Conservation (phyloP, 495 filamentous ascomycete species). For the Physcia stellaris region DNA sequence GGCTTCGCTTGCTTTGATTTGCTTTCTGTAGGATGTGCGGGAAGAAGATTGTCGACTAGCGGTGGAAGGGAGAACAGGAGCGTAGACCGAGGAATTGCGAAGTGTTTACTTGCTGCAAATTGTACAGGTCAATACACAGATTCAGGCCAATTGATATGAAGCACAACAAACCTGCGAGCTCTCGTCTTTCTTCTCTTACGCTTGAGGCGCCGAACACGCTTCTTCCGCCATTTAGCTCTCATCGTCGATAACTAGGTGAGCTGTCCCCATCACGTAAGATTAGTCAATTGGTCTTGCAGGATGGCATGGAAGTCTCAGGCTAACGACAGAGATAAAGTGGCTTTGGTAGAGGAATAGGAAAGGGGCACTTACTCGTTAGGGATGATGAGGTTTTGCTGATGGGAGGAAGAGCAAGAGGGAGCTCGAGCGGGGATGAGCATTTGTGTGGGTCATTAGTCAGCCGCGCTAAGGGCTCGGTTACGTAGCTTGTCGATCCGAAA, state of each 20-base stretch:
- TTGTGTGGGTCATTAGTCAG: slow-evolving; percentile 36
- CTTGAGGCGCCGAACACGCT: slow-evolving; percentile 94
- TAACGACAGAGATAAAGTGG: neutral
- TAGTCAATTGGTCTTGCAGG: too few relatives aligned
- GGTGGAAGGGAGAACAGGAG: slow-evolving; percentile 4
- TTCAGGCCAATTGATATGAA: too few relatives aligned
- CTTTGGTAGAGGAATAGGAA: neutral
- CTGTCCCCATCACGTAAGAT: slow-evolving; percentile 3
- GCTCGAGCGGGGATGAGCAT: slow-evolving; percentile 22
- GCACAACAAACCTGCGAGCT: slow-evolving; percentile 62
- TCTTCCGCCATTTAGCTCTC: slow-evolving; percentile 99
- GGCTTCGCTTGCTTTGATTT: too few relatives aligned
- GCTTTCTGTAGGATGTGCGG: too few relatives aligned
- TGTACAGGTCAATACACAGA: too few relatives aligned
- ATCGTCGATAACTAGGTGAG: slow-evolving; percentile 45
- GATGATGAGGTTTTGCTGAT: slow-evolving; percentile 37
- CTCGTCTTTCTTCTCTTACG: slow-evolving; percentile 99
- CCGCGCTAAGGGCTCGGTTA: slow-evolving; percentile 29
- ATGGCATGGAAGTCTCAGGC: neutral
- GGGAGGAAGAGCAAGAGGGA: slow-evolving; percentile 28
- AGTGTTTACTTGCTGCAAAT: slow-evolving; percentile 18
- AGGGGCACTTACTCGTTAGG: slow-evolving; percentile 34
- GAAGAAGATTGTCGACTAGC: too few relatives aligned
- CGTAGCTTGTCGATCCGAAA: too few relatives aligned
- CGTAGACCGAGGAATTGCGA: slow-evolving; percentile 13